Percentiles rank a stretch among this genome's conserved stretches.
phyloP scores from a whole-genome alignment of 78 protist genomes.

The Isochrysis galbana region DNA sequence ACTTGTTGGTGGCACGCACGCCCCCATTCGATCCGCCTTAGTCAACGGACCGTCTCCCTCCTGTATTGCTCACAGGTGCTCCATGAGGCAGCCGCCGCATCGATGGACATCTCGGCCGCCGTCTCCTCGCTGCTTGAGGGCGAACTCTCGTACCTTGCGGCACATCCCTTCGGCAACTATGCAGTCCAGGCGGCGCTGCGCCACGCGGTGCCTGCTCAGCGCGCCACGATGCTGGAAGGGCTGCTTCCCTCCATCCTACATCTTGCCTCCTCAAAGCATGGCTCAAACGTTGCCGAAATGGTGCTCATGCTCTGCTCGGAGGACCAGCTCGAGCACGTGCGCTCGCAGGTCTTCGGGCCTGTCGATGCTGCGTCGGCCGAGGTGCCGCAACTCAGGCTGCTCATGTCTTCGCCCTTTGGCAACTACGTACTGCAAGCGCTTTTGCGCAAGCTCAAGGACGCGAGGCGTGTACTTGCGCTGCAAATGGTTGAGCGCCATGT shows the following conservation, averaged over 20 bases:
- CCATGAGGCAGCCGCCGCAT: not conserved
- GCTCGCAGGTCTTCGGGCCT: not conserved
- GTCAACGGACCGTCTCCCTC: no score
- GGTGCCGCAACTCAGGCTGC: not conserved
- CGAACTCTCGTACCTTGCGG: not conserved
- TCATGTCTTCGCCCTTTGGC: not conserved
- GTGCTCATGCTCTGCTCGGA: not conserved
- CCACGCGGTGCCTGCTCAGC: not conserved
- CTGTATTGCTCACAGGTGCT: not conserved
- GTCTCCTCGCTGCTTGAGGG: not conserved
- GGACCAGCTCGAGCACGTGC: not conserved
- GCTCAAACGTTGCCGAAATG: constrained; percentile 14
- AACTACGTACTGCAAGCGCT: constrained; percentile 11
- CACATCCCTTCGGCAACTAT: not conserved
- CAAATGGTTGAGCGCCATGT: not conserved
- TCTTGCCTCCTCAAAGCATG: not conserved
- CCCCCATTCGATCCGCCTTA: not conserved
- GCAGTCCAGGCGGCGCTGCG: constrained; percentile 23
- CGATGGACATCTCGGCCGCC: not conserved
- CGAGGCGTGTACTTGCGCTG: not conserved
- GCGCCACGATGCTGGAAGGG: not conserved
- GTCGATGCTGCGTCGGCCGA: not conserved
- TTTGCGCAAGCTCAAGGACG: not conserved
- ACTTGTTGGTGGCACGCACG: no score
- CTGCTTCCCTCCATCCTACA: not conserved